A percentile compares a stretch with the other conserved stretches of the same genome.
Conservation (phyloP, 257 asterid species). For the Buddleja alternifolia region DNA sequence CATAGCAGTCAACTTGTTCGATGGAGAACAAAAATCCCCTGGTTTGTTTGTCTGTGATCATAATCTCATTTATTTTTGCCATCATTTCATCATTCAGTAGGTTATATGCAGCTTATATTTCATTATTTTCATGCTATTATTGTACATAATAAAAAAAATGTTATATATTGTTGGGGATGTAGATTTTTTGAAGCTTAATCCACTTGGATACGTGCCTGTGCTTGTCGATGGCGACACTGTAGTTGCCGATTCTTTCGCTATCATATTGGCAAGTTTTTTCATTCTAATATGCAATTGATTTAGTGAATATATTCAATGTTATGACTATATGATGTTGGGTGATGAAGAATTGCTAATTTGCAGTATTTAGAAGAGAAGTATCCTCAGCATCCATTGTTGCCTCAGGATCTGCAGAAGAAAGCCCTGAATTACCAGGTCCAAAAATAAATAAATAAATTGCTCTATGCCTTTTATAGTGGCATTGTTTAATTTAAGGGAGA, state of each 20-base stretch:
- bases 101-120: slow-evolving; percentile 5
- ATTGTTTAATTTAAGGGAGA: not conserved
- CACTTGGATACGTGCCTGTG: slow-evolving; percentile 74
- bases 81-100: not conserved
- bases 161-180: slow-evolving; percentile 29
- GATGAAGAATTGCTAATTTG: slow-evolving; percentile 19
- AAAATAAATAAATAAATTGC: not conserved
- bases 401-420: slow-evolving; percentile 65
- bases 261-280: slow-evolving; percentile 65
- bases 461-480: not conserved
- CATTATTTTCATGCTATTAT: slow-evolving; percentile 12
- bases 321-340: not conserved
- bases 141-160: no score
- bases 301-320: not conserved
- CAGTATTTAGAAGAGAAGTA: slow-evolving; percentile 91
- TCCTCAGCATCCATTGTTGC: slow-evolving; percentile 85
- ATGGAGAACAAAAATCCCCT: slow-evolving; percentile 72
- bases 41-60: slow-evolving; percentile 41
- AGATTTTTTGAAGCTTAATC: slow-evolving; percentile 91
- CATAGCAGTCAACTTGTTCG: slow-evolving; percentile 68
- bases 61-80: not conserved
- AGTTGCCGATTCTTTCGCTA: slow-evolving; percentile 79
- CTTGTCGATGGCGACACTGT: slow-evolving; percentile 77
- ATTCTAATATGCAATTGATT: slow-evolving; percentile 7
- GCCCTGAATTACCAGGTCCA: slow-evolving; percentile 69